These are phyloP conservation scores for Lentinula lateritia DNA, from an alignment of 768 basidiomycete species.

Conservation along the genomic window DNA sequence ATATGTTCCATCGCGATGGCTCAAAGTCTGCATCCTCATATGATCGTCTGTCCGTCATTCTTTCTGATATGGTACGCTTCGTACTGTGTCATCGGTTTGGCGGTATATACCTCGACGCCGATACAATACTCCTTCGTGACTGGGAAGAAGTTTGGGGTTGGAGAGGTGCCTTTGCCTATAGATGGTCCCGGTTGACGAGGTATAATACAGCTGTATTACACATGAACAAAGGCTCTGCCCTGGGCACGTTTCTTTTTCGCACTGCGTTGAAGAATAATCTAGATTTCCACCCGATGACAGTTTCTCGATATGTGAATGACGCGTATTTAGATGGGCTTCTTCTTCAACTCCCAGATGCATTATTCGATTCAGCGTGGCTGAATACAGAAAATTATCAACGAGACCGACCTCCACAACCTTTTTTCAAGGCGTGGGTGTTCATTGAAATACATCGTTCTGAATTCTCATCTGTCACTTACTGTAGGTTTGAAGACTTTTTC, in stretches of 20 bases:
- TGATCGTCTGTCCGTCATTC: slow-evolving; percentile 68
- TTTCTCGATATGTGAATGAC: slow-evolving; percentile 86
- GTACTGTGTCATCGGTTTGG: slow-evolving; percentile 96
- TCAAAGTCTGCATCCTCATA: slow-evolving; percentile 68
- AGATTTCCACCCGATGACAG: slow-evolving; percentile 97
- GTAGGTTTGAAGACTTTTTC: slow-evolving; percentile 86
- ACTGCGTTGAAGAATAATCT: slow-evolving; percentile 90
- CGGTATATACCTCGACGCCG: slow-evolving; percentile 95
- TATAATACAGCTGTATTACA: slow-evolving; percentile 97
- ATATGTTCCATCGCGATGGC: slow-evolving; percentile 66
- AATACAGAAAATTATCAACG: slow-evolving; percentile 90
- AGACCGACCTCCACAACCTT: slow-evolving; percentile 91
- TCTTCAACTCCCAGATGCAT: slow-evolving; percentile 86
- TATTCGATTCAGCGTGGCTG: slow-evolving; percentile 97
- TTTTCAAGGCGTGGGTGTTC: slow-evolving; percentile 69
- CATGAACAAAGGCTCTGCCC: slow-evolving; percentile 86
- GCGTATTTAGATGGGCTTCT: slow-evolving; percentile 80
- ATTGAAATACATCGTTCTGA: neutral
- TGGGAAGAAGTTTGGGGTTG: slow-evolving; percentile 99
- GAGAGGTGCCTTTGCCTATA: slow-evolving; percentile 94
- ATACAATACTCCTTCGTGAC: slow-evolving; percentile 91
- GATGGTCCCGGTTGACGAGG: slow-evolving; percentile 88
- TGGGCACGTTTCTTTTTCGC: slow-evolving; percentile 90
- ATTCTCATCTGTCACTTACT: neutral
- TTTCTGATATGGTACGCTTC: slow-evolving; percentile 92